A percentile compares a stretch with the other conserved stretches of the same genome.
These are phyloP conservation scores for Rhodamnia argentea DNA, from an alignment of 345 rosid genomes.

Conservation along the genomic window DNA sequence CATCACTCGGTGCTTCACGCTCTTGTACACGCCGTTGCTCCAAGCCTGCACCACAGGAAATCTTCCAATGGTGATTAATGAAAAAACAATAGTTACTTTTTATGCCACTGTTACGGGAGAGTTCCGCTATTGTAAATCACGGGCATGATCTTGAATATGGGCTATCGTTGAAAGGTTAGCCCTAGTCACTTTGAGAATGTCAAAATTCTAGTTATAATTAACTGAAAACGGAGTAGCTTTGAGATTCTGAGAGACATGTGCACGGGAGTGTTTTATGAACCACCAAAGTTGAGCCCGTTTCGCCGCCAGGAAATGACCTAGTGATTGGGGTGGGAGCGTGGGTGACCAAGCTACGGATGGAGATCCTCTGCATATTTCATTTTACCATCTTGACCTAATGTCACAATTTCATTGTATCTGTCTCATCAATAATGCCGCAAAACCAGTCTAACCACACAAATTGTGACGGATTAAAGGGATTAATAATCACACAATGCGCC, in stretches of 20 bases:
- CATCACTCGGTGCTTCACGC: constrained; percentile 56
- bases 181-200: neutral
- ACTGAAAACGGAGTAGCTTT: neutral
- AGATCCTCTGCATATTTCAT: neutral
- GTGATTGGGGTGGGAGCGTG: neutral
- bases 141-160: neutral
- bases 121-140: neutral
- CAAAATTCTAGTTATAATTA: neutral
- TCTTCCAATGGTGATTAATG: neutral
- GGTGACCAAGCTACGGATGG: neutral
- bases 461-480: neutral
- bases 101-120: neutral
- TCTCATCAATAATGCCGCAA: neutral
- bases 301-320: neutral
- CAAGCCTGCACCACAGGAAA: constrained; percentile 25
- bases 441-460: neutral
- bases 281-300: neutral
- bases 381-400: neutral
- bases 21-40: constrained; percentile 66
- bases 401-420: neutral
- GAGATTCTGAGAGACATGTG: neutral
- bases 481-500: neutral
- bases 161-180: neutral
- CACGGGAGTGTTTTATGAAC: neutral
- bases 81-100: neutral